Conservation (phyloP, 177 flowering plant species). For the Vitis hybrid region DNA sequence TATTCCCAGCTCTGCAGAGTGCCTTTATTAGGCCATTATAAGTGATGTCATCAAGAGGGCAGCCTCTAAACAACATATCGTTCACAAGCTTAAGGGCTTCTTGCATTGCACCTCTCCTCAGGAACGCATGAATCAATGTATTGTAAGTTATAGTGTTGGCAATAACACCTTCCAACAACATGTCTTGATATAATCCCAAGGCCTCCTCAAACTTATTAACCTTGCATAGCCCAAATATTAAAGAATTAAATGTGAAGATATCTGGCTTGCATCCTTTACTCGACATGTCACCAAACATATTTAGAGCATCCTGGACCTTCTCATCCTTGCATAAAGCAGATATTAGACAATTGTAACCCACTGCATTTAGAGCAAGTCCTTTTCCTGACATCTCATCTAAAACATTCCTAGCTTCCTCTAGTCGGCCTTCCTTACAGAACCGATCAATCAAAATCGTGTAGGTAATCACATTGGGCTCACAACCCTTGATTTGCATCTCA, state of each 20-base stretch:
- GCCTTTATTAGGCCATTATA: constrained; percentile 79
- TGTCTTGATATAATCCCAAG: constrained; percentile 50
- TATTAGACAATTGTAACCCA: constrained; percentile 76
- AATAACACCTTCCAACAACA: constrained; percentile 78
- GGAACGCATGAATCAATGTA: constrained; percentile 67
- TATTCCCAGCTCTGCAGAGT: constrained; percentile 60
- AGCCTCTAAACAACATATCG: constrained; percentile 82
- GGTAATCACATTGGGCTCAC: constrained; percentile 71
- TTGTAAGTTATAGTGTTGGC: constrained; percentile 88
- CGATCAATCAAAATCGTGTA: constrained; percentile 74
- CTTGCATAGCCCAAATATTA: constrained; percentile 71
- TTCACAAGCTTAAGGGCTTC: constrained; percentile 68
- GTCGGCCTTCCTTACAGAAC: constrained; percentile 51
- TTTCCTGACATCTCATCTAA: constrained; percentile 54
- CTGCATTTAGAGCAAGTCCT: constrained; percentile 59
- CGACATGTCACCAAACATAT: constrained; percentile 50
- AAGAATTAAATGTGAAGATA: constrained; percentile 71
- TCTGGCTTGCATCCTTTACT: constrained; percentile 76
- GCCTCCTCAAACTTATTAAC: constrained; percentile 65
- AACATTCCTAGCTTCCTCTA: constrained; percentile 50
- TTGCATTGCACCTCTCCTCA: constrained; percentile 50
- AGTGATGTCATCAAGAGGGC: constrained; percentile 69
- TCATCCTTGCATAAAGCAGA: constrained; percentile 62
- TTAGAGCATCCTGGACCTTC: constrained; percentile 51
- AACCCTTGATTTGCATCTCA: constrained; percentile 62